Percentiles rank a stretch among this genome's conserved stretches.
Conservation (phyloP, 371 early-diverging fungal species). For the Zancudomyces culisetae region DNA sequence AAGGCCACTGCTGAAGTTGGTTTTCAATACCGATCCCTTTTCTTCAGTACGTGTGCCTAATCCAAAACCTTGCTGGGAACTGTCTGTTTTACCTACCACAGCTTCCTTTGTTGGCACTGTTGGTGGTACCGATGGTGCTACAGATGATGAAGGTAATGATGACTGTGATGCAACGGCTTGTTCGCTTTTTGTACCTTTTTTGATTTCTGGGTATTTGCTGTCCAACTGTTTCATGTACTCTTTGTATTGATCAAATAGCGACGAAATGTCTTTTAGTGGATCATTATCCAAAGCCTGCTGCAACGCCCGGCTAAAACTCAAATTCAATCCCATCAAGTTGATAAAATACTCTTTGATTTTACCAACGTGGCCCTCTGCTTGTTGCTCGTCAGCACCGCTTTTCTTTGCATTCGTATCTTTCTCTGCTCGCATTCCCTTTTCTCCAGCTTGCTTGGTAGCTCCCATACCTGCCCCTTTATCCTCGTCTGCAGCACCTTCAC, state of each 20-base stretch:
- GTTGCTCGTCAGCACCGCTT: neutral
- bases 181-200: neutral
- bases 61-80: too few relatives aligned
- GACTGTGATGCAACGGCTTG: neutral
- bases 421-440: neutral
- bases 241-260: neutral
- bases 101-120: neutral
- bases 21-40: too few relatives aligned
- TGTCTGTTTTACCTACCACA: too few relatives aligned
- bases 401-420: neutral
- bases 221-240: neutral
- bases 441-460: neutral
- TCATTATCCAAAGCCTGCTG: neutral
- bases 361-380: too few relatives aligned
- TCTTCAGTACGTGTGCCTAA: too few relatives aligned
- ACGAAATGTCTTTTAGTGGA: neutral
- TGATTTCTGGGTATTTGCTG: neutral
- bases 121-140: neutral
- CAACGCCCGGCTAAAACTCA: slow-evolving; percentile 3
- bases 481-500: slow-evolving; percentile 24
- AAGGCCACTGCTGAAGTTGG: too few relatives aligned
- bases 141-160: neutral
- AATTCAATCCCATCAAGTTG: slow-evolving; percentile 5
- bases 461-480: slow-evolving; percentile 6
- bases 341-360: neutral